These are phyloP conservation scores for Cutaneotrichosporon sp. DNA, from an alignment of 1,284 basidiomycete genomes.

Conservation along the genomic window DNA sequence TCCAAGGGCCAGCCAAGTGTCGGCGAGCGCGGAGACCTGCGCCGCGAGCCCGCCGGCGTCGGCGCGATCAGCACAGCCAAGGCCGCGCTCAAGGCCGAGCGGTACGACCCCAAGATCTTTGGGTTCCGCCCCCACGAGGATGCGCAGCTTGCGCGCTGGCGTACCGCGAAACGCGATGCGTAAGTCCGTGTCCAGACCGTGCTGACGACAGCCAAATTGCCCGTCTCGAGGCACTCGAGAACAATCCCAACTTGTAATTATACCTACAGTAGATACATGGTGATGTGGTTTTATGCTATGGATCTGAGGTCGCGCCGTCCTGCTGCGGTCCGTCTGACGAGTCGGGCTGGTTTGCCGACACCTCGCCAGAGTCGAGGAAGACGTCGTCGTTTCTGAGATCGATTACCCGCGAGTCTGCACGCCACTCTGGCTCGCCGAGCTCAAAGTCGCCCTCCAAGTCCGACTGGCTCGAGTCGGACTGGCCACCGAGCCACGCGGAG, in stretches of 20 bases:
- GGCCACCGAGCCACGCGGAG: constrained; percentile 33
- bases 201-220: constrained; percentile 44
- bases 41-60: constrained; percentile 29
- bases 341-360: background rate
- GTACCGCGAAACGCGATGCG: constrained; percentile 80
- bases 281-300: background rate
- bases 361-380: background rate
- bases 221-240: constrained; percentile 47
- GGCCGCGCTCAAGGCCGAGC: constrained; percentile 78
- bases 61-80: constrained; percentile 59
- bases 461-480: constrained; percentile 1
- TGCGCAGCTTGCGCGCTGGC: constrained; percentile 88
- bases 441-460: constrained; percentile 16
- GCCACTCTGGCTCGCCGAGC: constrained; percentile 4
- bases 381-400: constrained; percentile 4
- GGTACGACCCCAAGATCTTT: constrained; percentile 85
- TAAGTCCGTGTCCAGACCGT: constrained; percentile 46
- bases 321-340: background rate
- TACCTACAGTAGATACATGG: constrained; percentile 18
- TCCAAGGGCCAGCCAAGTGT: constrained; percentile 61
- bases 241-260: constrained; percentile 25
- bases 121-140: constrained; percentile 90
- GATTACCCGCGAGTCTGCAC: background rate
- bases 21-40: constrained; percentile 44
- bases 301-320: background rate